phyloP scores from a whole-genome alignment of 2,329 filamentous ascomycete genomes.

The Tolypocladium nubicola region DNA sequence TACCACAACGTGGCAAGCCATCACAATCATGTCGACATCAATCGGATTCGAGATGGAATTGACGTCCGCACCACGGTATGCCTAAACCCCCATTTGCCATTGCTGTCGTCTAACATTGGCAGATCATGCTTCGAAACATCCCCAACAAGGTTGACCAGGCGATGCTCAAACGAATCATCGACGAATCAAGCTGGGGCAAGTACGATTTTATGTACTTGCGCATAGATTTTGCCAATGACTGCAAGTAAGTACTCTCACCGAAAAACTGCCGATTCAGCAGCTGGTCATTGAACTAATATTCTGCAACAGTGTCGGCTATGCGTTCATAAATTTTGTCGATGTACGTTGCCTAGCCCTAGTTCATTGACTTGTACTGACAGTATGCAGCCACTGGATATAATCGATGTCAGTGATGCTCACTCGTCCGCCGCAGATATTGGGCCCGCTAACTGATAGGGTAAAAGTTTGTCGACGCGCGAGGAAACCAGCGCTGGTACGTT shows the following conservation, averaged over 20 bases:
- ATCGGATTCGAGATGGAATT: conserved; percentile 50
- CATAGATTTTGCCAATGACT: conserved; percentile 77
- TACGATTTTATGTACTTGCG: conserved; percentile 95
- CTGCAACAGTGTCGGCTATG: conserved; percentile 71
- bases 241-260: conserved; percentile 51
- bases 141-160: conserved; percentile 78
- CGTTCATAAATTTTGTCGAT: conserved; percentile 89
- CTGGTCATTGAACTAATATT: background rate
- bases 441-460: conserved; percentile 8
- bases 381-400: conserved; percentile 57
- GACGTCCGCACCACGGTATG: conserved; percentile 68
- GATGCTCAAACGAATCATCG: conserved; percentile 69
- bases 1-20: conserved; percentile 37
- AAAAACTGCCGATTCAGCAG: conserved; percentile 1
- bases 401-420: conserved; percentile 42
- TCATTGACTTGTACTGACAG: conserved; percentile 22
- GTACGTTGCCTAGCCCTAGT: conserved; percentile 33
- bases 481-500: conserved; percentile 58
- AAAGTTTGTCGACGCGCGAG: conserved; percentile 60
- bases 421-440: background rate
- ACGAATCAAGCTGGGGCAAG: conserved; percentile 66
- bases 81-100: conserved; percentile 4
- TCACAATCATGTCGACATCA: conserved; percentile 53
- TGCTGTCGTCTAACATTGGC: conserved; percentile 4
- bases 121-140: conserved; percentile 94